phyloP scores from a whole-genome alignment of 2,329 filamentous ascomycete genomes.

The Bipolaris oryzae region DNA sequence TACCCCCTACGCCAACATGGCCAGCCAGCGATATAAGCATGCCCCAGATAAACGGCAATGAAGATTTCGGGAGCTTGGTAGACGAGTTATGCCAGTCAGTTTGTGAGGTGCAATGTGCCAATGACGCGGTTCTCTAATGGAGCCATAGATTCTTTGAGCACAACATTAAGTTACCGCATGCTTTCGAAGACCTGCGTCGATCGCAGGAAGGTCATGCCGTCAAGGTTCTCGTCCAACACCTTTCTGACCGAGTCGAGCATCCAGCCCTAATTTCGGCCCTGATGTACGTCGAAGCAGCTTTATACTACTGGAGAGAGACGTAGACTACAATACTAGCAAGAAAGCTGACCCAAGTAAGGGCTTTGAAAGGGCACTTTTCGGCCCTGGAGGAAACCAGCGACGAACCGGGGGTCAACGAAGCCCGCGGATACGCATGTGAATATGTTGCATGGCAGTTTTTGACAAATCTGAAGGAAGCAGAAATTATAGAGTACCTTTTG shows the following conservation, averaged over 20 bases:
- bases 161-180: conserved; percentile 67
- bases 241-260: conserved; percentile 68
- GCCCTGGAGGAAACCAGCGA: conserved; percentile 62
- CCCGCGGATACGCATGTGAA: conserved; percentile 76
- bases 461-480: conserved; percentile 71
- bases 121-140: conserved; percentile 22
- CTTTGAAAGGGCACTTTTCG: conserved; percentile 75
- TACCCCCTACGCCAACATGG: conserved; percentile 38
- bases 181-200: conserved; percentile 75
- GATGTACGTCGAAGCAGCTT: conserved; percentile 60
- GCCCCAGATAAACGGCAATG: conserved; percentile 63
- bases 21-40: conserved; percentile 48
- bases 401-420: conserved; percentile 69
- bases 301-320: not conserved
- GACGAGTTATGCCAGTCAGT: conserved; percentile 65
- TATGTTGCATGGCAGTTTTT: conserved; percentile 82
- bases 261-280: conserved; percentile 74
- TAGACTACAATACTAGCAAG: too few species aligned
- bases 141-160: conserved; percentile 55
- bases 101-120: conserved; percentile 5
- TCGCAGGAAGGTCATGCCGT: conserved; percentile 64
- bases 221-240: conserved; percentile 68
- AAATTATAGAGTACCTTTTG: conserved; percentile 75
- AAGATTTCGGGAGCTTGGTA: conserved; percentile 68
- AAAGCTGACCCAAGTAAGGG: conserved; percentile 54